Base-by-base conservation (phyloP, 352 stramenopile species). In the Saprolegnia parasitica region DNA sequence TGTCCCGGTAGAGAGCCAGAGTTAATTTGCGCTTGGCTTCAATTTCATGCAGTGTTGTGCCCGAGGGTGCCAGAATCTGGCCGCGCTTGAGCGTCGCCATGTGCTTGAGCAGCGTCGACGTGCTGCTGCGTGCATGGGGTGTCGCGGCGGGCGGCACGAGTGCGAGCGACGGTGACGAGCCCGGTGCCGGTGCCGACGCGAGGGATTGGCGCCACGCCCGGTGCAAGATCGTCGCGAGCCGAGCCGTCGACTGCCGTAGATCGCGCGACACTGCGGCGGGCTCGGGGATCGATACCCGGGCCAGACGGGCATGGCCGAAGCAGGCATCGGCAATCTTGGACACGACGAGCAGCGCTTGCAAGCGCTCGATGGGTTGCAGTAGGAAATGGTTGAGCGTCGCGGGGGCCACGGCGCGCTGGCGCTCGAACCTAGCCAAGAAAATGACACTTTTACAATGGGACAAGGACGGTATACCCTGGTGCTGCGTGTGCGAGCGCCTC, bases 381-480 rank as follows among this genome's bases (percentile, higher is more conserved):
- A 80, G 67, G n/a, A 80, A 80, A 45, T 80, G 73, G 39, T 73
- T 80, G 15, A 80, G 57, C 10, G 67, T 73, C 10, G 65, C 76
- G 39, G 67, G 67, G 3, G 71, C 73, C 0, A 72, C 55, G 57
- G 73, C 73, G 20, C 46, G 46, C 0, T 46, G 13, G 6, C 56
- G 40, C 8, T 10, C 37, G 24, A 23, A 56, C 61, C 61, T 67
- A 58, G 4, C n/a, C n/a, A n/a, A n/a, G n/a, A n/a, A n/a, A n/a
- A n/a, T n/a, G n/a, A n/a, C n/a, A n/a, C n/a, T n/a, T n/a, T n/a
- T n/a, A n/a, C n/a, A 4, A 56, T 52, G 20, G 16, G 5, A 35
- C 29, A 35, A 35, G 29, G 29, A 35, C 29, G 29, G 29, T 35
- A 6, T 35, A 35, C 29, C 5, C 2, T 35, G 29, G 29, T 35